phyloP scores from a whole-genome alignment of 169 alveolate species.

The Eimeria sp. region DNA sequence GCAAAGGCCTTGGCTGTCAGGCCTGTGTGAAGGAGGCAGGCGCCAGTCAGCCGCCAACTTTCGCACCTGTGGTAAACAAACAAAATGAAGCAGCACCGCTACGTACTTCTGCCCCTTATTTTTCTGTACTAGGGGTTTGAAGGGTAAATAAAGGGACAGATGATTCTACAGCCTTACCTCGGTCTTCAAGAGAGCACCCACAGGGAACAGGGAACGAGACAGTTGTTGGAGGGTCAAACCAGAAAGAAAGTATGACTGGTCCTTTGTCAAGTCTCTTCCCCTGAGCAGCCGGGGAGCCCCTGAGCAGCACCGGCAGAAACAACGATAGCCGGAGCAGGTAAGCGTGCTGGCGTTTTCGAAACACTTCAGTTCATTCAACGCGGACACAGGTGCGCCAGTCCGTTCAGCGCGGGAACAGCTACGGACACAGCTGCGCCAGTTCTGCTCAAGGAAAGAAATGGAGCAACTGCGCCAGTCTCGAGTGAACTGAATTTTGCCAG shows the following conservation, averaged over 20 bases:
- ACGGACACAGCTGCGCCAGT: background rate
- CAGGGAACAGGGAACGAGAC: conserved; percentile 84
- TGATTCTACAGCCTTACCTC: conserved; percentile 79
- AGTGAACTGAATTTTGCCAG: background rate
- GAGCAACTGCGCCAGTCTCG: too few species aligned
- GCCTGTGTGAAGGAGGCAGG: conserved; percentile 84
- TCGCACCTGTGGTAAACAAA: conserved; percentile 84
- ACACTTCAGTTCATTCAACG: background rate
- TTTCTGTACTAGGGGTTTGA: background rate
- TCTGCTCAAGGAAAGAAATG: background rate
- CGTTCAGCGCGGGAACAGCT: too few species aligned
- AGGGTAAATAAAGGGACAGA: background rate
- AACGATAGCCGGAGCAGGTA: background rate
- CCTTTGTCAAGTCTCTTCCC: conserved; percentile 81
- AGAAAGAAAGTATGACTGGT: conserved; percentile 89
- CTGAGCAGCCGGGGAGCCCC: conserved; percentile 56
- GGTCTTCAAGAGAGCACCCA: conserved; percentile 82
- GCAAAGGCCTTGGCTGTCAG: conserved; percentile 89
- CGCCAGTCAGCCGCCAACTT: conserved; percentile 81
- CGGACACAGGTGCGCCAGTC: too few species aligned
- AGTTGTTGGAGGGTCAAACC: conserved; percentile 85
- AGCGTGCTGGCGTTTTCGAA: background rate
- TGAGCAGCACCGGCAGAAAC: conserved; percentile 12
- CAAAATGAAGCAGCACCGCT: background rate
- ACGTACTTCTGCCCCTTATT: background rate